phyloP scores from a whole-genome alignment of 2,329 filamentous ascomycete genomes.

The Talaromyces albobiverticillius region DNA sequence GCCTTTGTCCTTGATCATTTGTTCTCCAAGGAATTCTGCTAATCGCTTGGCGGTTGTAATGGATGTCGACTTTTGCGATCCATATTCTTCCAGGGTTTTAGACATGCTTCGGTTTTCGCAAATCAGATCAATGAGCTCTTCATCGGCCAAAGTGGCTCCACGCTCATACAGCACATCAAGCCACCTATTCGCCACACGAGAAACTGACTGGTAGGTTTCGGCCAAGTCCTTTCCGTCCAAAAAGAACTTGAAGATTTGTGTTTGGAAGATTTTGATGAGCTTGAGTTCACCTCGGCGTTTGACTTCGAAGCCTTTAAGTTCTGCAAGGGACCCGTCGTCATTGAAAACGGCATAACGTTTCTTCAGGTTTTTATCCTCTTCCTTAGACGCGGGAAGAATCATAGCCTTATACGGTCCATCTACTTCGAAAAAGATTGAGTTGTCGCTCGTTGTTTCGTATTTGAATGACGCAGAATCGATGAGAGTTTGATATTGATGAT shows the following conservation, averaged over 20 bases:
- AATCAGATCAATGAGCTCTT: conserved; percentile 99
- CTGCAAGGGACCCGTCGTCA: conserved; percentile 89
- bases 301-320: conserved; percentile 95
- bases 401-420: conserved; percentile 97
- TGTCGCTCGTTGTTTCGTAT: conserved; percentile 97
- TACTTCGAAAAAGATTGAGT: conserved; percentile 99
- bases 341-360: conserved; percentile 99
- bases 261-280: conserved; percentile 99
- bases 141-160: conserved; percentile 85
- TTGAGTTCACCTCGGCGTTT: conserved; percentile 97
- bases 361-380: conserved; percentile 99
- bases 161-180: conserved; percentile 89
- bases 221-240: conserved; percentile 81
- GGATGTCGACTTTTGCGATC: conserved; percentile 93
- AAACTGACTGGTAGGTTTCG: conserved; percentile 88
- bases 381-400: conserved; percentile 95
- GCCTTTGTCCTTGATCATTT: conserved; percentile 99
- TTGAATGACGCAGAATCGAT: conserved; percentile 74
- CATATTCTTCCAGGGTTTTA: conserved; percentile 96
- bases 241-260: conserved; percentile 99
- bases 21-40: conserved; percentile 93
- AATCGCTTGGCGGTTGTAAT: conserved; percentile 95
- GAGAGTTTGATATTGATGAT: conserved; percentile 93
- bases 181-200: conserved; percentile 94
- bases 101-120: conserved; percentile 98